Evolutionary conservation across 805 yeast genomes (phyloP), one percentile per base, ranked within the genome.

Genomic region (Sugiyamaella marilandica): DNA sequence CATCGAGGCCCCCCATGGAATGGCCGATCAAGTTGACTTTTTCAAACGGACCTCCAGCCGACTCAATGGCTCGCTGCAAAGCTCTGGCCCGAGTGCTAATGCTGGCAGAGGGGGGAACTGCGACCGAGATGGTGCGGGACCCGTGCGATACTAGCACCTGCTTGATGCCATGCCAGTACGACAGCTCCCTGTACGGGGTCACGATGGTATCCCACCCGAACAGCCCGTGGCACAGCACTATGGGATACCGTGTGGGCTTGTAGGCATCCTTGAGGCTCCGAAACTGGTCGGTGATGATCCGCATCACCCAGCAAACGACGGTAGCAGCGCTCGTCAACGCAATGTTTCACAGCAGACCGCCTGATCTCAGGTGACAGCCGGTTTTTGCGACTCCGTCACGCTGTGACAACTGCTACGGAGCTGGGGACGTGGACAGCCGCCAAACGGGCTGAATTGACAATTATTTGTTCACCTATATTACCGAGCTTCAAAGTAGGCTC

Each of bases 1-100:
- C 80, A 63, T 91, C 97, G 31, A 90, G 70, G 0, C 97, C 97
- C 4, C 97, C 97, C 97, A 90, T 89, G 0, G 96, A 88, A 65
- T 90, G 97, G 5, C 94, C 94, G 24, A 90, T 74, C 43, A 90
- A 65, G 62, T 91, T 91, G 13, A 90, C 75, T 54, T 81, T 82
- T 2, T 26, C 14, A 4, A 24, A 7, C 1, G 44, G 18, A 5
- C 47, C 45, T 31, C 32, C 47, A 33, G 33, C 71, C 24, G 67
- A 65, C 13, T 61, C 59, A 4, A 90, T 77, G 59, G 77, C 81
- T 1, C 65, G 62, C 61, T 84, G 77, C 53, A 91, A 69, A 10
- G 70, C 71, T 7, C 59, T 55, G 0, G 96, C 94, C 53, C 97
- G 69, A 11, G 80, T 81, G 59, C 81, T 78, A 34, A 91, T 86